These are phyloP conservation scores for Pseudopithomyces maydicus DNA, from an alignment of 2,329 filamentous ascomycete genomes.

Conservation along the genomic window DNA sequence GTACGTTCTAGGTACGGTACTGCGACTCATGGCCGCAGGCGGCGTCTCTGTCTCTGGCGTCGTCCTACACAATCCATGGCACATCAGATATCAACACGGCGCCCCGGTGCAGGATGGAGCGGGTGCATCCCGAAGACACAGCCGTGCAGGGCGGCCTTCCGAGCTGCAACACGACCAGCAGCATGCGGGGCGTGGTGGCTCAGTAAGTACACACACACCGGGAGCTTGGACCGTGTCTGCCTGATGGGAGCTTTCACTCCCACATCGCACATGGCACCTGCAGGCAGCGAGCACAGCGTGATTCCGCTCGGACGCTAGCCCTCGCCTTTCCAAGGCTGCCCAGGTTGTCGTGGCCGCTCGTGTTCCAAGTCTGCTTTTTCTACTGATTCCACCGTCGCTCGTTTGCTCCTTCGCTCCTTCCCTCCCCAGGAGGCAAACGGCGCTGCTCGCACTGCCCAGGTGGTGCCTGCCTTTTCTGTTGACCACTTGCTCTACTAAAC, in stretches of 20 bases:
- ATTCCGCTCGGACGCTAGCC: neutral
- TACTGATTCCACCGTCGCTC: neutral
- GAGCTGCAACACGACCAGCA: neutral
- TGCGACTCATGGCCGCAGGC: no score
- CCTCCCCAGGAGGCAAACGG: neutral
- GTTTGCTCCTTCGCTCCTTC: no score
- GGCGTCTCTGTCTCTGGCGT: no score
- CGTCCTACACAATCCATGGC: no score
- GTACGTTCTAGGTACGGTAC: no score
- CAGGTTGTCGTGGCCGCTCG: neutral
- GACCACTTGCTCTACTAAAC: neutral
- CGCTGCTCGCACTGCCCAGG: neutral
- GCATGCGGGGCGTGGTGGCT: neutral
- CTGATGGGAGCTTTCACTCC: constrained; percentile 1
- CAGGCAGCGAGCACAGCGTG: neutral
- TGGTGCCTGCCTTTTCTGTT: neutral
- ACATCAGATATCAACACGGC: no score
- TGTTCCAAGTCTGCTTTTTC: neutral
- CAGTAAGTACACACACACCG: neutral
- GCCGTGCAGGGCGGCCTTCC: no score
- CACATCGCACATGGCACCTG: neutral
- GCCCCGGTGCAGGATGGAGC: no score
- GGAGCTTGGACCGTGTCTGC: constrained; percentile 7
- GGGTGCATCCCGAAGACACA: no score
- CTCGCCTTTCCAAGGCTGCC: neutral